These are phyloP conservation scores for Psilocybe sp. DNA, from an alignment of 768 basidiomycete species.

Conservation along the genomic window DNA sequence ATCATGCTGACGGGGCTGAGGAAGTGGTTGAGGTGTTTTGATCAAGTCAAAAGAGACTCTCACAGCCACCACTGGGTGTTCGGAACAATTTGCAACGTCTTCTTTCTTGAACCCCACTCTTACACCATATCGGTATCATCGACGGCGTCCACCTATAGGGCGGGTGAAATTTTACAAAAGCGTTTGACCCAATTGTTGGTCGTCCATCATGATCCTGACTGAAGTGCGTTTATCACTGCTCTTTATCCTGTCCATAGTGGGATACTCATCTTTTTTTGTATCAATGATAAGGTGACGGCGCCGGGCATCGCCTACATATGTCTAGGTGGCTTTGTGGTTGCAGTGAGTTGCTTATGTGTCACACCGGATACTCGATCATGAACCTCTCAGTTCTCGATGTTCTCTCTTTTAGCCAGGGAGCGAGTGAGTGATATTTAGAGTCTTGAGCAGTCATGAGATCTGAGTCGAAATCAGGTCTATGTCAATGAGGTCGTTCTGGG, in stretches of 20 bases:
- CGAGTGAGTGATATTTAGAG: slow-evolving; percentile 38
- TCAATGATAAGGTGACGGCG: background rate
- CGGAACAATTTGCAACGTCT: too few species aligned
- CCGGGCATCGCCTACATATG: slow-evolving; percentile 8
- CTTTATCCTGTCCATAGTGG: background rate
- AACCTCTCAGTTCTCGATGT: slow-evolving; percentile 72
- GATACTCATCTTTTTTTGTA: background rate
- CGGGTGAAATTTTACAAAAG: too few species aligned
- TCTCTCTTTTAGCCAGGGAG: slow-evolving; percentile 82
- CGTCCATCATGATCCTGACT: slow-evolving; percentile 1
- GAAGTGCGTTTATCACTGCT: slow-evolving; percentile 3
- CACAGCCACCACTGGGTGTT: too few species aligned
- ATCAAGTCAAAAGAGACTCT: too few species aligned
- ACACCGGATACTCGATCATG: background rate
- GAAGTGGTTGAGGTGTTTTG: too few species aligned
- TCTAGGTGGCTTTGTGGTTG: slow-evolving; percentile 7
- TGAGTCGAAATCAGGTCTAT: slow-evolving; percentile 51
- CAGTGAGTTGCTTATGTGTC: background rate
- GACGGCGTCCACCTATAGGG: too few species aligned
- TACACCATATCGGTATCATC: too few species aligned
- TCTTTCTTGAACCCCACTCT: too few species aligned
- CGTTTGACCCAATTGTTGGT: too few species aligned
- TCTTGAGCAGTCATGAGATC: background rate
- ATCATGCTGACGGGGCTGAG: too few species aligned
- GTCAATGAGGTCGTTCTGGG: slow-evolving; percentile 95